Evolutionary conservation across 192 early-diverging fungal species (phyloP), one percentile per base, ranked within the genome.

Genomic region (Dispira simplex): DNA sequence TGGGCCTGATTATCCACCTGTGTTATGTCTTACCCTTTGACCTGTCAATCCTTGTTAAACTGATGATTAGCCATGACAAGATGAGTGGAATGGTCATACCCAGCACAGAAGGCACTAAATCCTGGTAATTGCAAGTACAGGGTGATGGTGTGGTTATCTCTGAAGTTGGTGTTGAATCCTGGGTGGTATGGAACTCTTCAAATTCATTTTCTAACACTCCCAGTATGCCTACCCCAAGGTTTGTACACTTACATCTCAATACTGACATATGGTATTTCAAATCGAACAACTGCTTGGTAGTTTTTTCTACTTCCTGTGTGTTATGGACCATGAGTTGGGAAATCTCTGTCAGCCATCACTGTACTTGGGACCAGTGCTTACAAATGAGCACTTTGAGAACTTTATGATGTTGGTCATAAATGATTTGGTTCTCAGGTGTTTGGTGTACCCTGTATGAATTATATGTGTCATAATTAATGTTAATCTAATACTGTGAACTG

Each of bases 401-500:
- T 25, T 81, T 69, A 26, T 77, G 72, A 10, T 85, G 43, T 12
- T 77, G 73, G 10, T 80, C 80, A 65, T 78, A 82, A 8, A 88
- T 53, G 14, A 75, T 74, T 39, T 69, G 46, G 46, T 84, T 88
- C 0, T 79, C 79, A 0, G 68, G 68, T 0, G 76, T 70, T 46
- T 88, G 83, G 16, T 70, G 54, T 5, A 82, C 64, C 8, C 79
- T 77, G 28, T 81, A 68, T 0, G 74, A 66, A 8, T 77, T 68
- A 11, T 76, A 70, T 21, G 77, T 73, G 9, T 79, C 68, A 26
- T 85, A 49, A 49, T 74, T 64, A 60, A 85, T 72, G n/a, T 76
- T 73, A 44, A 88, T 71, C 21, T 67, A 70, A 44, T 88, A 83
- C 1, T 82, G 77, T 58, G 75, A 78, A 14, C 79, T 78, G 3